Percentiles rank a stretch among this genome's conserved stretches.
Evolutionary conservation across 306 rosid genomes (phyloP).

Genomic region (Senna tora): DNA sequence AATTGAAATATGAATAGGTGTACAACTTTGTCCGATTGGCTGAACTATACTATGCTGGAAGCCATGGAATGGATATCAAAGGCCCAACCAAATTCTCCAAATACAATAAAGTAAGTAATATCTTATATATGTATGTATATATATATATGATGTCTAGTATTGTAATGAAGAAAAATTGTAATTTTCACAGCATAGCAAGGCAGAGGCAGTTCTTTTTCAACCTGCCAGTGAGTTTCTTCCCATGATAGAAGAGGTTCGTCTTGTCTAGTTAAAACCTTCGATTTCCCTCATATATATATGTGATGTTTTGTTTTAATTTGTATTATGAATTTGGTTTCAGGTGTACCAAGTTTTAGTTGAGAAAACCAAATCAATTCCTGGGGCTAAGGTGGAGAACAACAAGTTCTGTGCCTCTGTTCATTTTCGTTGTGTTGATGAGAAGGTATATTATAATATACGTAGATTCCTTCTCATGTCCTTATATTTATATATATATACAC

Average conservation of each 20-base stretch:
- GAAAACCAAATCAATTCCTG: conserved; percentile 71
- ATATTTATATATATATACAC: too few species aligned
- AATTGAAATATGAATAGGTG: too few species aligned
- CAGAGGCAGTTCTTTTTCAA: conserved; percentile 75
- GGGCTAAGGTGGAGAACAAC: conserved; percentile 85
- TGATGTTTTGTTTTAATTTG: too few species aligned
- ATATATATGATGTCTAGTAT: background rate
- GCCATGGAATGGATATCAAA: conserved; percentile 98
- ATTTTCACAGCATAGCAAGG: conserved; percentile 53
- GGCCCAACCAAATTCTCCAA: conserved; percentile 80
- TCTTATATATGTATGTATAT: background rate
- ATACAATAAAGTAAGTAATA: conserved; percentile 62
- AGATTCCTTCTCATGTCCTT: too few species aligned
- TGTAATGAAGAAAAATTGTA: background rate
- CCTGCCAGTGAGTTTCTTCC: conserved; percentile 89
- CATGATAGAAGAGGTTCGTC: conserved; percentile 77
- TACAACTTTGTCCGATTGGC: conserved; percentile 80
- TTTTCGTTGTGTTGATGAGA: conserved; percentile 92
- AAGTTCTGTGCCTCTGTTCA: conserved; percentile 89
- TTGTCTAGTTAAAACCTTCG: background rate
- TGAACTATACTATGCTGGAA: conserved; percentile 94
- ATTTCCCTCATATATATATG: too few species aligned
- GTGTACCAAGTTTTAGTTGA: conserved; percentile 63
- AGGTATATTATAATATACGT: too few species aligned
- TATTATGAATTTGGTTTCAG: conserved; percentile 44